phyloP scores from a whole-genome alignment of 1,284 basidiomycete species.

The Caloboletus firmus region DNA sequence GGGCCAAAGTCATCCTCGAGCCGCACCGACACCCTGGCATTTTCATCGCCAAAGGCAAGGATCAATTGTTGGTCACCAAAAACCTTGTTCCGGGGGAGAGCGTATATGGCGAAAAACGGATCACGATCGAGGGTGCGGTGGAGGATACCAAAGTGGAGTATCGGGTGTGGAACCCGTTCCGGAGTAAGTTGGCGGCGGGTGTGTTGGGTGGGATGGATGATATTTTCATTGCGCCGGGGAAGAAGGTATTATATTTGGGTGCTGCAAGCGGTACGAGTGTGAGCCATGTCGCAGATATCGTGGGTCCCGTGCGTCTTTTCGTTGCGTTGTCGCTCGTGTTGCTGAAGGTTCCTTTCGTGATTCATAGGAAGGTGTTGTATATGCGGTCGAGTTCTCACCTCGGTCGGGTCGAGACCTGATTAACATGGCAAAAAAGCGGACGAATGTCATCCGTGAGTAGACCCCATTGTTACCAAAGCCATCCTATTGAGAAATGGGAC shows the following conservation, averaged over 20 bases:
- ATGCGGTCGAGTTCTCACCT: constrained; percentile 98
- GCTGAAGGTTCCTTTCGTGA: constrained; percentile 3
- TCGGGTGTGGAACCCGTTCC: constrained; percentile 99
- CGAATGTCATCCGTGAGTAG: constrained; percentile 93
- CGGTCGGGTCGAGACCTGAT: constrained; percentile 97
- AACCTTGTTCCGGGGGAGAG: constrained; percentile 97
- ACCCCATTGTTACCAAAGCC: neutral
- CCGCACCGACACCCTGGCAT: constrained; percentile 95
- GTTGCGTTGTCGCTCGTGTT: constrained; percentile 8
- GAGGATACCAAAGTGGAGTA: constrained; percentile 94
- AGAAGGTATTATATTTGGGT: constrained; percentile 97
- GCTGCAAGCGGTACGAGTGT: constrained; percentile 97
- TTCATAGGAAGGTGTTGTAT: constrained; percentile 87
- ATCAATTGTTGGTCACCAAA: constrained; percentile 96
- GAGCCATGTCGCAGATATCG: constrained; percentile 97
- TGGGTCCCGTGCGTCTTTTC: constrained; percentile 76
- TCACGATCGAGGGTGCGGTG: constrained; percentile 75
- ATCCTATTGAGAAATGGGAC: constrained; percentile 3
- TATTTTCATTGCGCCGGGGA: constrained; percentile 92
- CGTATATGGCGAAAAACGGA: constrained; percentile 98
- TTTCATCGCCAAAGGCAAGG: constrained; percentile 94
- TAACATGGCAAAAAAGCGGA: constrained; percentile 99
- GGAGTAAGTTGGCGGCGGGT: constrained; percentile 95
- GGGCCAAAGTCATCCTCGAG: constrained; percentile 88
- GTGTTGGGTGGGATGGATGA: constrained; percentile 94